phyloP scores from a whole-genome alignment of 1,139 yeast genomes.

The Geotrichum phurueaensis region DNA sequence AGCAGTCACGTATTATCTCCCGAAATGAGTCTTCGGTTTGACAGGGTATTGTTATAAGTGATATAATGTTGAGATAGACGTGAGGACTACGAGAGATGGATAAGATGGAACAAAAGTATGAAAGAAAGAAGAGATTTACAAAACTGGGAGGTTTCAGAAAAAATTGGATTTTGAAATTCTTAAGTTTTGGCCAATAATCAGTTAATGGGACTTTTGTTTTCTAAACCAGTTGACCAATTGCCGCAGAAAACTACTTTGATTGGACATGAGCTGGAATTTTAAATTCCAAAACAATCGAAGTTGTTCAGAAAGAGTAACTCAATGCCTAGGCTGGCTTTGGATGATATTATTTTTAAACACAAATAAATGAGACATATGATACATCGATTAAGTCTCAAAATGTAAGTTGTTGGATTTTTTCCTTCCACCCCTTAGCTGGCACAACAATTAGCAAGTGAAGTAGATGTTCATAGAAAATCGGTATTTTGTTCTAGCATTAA shows the following conservation, averaged over 20 bases:
- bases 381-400: neutral
- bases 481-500: too few species aligned
- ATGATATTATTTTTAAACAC: too few species aligned
- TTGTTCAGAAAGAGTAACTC: neutral
- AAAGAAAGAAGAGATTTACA: neutral
- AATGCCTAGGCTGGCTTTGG: neutral
- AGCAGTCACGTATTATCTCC: neutral
- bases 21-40: neutral
- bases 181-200: neutral
- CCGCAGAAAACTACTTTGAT: neutral
- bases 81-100: neutral
- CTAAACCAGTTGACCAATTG: neutral
- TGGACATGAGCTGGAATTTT: neutral
- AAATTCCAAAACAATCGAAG: neutral
- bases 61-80: neutral
- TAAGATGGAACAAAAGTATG: constrained; percentile 2
- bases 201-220: neutral
- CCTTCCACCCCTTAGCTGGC: too few species aligned
- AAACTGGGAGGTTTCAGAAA: neutral
- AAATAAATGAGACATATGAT: too few species aligned
- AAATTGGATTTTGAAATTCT: neutral
- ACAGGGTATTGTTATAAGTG: neutral
- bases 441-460: neutral
- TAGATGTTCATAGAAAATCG: neutral
- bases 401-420: neutral